These are phyloP conservation scores for Gossypium aridum DNA, from an alignment of 441 rosid genomes.

Conservation along the genomic window DNA sequence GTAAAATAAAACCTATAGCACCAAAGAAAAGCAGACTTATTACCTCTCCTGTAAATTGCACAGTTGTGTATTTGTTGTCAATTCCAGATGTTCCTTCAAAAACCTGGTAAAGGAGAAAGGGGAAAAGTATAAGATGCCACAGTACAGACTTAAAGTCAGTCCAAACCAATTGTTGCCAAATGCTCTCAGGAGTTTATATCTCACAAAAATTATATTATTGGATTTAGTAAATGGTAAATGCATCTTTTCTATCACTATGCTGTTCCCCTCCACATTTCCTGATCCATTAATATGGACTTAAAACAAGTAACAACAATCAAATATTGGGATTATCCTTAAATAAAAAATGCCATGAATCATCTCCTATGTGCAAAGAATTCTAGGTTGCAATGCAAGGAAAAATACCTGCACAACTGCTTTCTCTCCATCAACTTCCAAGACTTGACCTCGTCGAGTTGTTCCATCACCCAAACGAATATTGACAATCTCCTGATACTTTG, in stretches of 20 bases:
- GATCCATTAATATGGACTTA: neutral
- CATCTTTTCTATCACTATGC: neutral
- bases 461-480: slow-evolving; percentile 50
- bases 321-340: neutral
- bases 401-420: slow-evolving; percentile 86
- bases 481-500: slow-evolving; percentile 94
- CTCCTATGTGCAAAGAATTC: neutral
- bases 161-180: neutral
- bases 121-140: neutral
- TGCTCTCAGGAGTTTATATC: neutral
- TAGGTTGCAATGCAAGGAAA: neutral
- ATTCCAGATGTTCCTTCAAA: slow-evolving; percentile 98
- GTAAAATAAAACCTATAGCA: neutral
- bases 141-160: neutral
- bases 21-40: neutral
- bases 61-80: slow-evolving; percentile 59
- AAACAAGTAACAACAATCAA: neutral
- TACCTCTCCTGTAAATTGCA: slow-evolving; percentile 74
- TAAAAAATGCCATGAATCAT: neutral
- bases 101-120: slow-evolving; percentile 39
- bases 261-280: neutral
- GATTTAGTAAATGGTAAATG: neutral
- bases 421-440: slow-evolving; percentile 13
- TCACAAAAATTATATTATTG: neutral
- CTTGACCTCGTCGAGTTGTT: neutral